phyloP scores from a whole-genome alignment of 2,329 filamentous ascomycete species.

The Neopestalotiopsis clavispora region DNA sequence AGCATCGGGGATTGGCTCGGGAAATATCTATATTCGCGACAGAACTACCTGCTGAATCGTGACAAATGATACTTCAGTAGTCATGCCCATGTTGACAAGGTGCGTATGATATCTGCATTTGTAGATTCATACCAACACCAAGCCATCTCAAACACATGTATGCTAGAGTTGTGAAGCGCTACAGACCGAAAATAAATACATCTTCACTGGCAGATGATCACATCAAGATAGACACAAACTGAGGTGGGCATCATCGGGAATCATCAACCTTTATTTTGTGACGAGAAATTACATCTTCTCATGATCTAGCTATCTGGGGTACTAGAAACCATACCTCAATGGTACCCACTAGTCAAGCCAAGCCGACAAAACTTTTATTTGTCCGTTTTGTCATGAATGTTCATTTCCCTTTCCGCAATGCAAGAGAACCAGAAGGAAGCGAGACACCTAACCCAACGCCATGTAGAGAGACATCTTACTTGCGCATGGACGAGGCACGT shows the following conservation, averaged over 20 bases:
- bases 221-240: background rate
- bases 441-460: slow-evolving; percentile 37
- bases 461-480: slow-evolving; percentile 61
- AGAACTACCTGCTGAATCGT: no score
- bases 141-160: no score
- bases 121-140: no score
- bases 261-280: slow-evolving; percentile 18
- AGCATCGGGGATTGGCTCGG: no score
- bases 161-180: no score
- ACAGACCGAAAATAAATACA: no score
- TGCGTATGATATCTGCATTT: no score
- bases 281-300: slow-evolving; percentile 19
- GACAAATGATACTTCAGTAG: no score
- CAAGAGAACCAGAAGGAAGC: slow-evolving; percentile 41
- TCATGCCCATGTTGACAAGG: no score
- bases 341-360: slow-evolving; percentile 13
- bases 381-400: slow-evolving; percentile 33
- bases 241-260: slow-evolving; percentile 13
- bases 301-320: slow-evolving; percentile 15
- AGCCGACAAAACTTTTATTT: slow-evolving; percentile 13
- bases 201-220: background rate
- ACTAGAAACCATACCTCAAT: slow-evolving; percentile 12
- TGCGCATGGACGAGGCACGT: slow-evolving; percentile 92
- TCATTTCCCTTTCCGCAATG: slow-evolving; percentile 33
- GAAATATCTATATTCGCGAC: no score